phyloP scores from a whole-genome alignment of 2,329 filamentous ascomycete genomes.

The Fusarium tuaranense region DNA sequence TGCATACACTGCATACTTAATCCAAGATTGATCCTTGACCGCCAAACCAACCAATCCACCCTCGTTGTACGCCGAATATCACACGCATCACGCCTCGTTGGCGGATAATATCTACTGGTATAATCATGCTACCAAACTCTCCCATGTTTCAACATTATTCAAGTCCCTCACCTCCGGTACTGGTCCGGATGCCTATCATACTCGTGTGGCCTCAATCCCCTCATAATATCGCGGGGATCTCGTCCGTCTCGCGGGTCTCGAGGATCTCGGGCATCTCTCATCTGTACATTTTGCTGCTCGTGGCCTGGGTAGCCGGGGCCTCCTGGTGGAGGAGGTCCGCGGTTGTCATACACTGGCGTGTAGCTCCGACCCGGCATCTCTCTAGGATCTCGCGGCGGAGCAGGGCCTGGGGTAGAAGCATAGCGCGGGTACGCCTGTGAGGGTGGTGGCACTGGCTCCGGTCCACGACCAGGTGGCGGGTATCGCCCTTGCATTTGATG shows the following conservation, averaged over 20 bases:
- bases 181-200: slow-evolving; percentile 59
- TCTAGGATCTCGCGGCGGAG: slow-evolving; percentile 55
- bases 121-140: background rate
- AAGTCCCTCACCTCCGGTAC: slow-evolving; percentile 54
- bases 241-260: slow-evolving; percentile 26
- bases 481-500: slow-evolving; percentile 54
- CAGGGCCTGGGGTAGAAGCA: slow-evolving; percentile 56
- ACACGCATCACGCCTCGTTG: background rate
- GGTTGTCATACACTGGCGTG: slow-evolving; percentile 59
- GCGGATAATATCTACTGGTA: background rate
- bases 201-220: slow-evolving; percentile 59
- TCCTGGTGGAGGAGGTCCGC: slow-evolving; percentile 53
- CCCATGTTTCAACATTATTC: background rate
- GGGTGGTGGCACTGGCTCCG: slow-evolving; percentile 55
- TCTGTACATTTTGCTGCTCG: slow-evolving; percentile 46
- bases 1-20: background rate
- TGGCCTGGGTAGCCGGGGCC: slow-evolving; percentile 49
- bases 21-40: background rate
- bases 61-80: slow-evolving; percentile 17
- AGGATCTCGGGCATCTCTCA: slow-evolving; percentile 51
- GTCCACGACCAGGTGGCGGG: slow-evolving; percentile 52
- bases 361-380: slow-evolving; percentile 59
- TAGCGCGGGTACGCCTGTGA: slow-evolving; percentile 58
- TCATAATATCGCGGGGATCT: slow-evolving; percentile 50
- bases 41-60: background rate